Conservation (phyloP, 2,329 filamentous ascomycete species). For the Westerdykella sp. region DNA sequence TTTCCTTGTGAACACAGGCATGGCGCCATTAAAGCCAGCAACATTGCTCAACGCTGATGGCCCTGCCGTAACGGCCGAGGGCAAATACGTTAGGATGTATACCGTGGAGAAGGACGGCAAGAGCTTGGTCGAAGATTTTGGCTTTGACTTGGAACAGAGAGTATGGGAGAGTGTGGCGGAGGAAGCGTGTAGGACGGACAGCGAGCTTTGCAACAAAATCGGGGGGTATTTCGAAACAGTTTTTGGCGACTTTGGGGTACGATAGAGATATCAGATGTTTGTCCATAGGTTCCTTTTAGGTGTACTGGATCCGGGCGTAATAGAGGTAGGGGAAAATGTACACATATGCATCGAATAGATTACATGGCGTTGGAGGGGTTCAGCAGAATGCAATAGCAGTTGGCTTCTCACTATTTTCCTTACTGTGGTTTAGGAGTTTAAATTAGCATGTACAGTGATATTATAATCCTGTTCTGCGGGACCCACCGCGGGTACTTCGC, state of each 20-base stretch:
- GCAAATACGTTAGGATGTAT: constrained; percentile 13
- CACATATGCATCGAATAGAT: too few relatives aligned
- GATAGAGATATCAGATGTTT: too few relatives aligned
- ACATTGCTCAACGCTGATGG: constrained; percentile 12
- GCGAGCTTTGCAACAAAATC: constrained; percentile 10
- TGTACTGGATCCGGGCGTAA: too few relatives aligned
- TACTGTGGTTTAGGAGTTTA: too few relatives aligned
- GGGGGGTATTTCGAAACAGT: constrained; percentile 11
- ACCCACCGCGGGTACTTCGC: too few relatives aligned
- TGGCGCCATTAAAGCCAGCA: constrained; percentile 14
- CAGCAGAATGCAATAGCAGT: too few relatives aligned
- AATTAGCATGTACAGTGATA: too few relatives aligned
- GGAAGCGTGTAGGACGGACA: constrained; percentile 16
- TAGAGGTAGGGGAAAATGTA: too few relatives aligned
- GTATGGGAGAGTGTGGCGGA: constrained; percentile 19
- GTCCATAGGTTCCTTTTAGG: too few relatives aligned
- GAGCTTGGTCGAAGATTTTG: constrained; percentile 12
- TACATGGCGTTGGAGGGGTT: too few relatives aligned
- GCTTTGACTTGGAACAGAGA: constrained; percentile 20
- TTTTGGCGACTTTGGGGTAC: constrained; percentile 6
- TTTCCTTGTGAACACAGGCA: constrained; percentile 20
- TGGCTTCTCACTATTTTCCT: too few relatives aligned
- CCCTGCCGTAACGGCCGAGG: constrained; percentile 1
- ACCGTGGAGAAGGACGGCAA: constrained; percentile 8
- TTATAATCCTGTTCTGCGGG: too few relatives aligned